Base-by-base conservation (phyloP, 306 rosid species). In the Lathyrus aphaca region DNA sequence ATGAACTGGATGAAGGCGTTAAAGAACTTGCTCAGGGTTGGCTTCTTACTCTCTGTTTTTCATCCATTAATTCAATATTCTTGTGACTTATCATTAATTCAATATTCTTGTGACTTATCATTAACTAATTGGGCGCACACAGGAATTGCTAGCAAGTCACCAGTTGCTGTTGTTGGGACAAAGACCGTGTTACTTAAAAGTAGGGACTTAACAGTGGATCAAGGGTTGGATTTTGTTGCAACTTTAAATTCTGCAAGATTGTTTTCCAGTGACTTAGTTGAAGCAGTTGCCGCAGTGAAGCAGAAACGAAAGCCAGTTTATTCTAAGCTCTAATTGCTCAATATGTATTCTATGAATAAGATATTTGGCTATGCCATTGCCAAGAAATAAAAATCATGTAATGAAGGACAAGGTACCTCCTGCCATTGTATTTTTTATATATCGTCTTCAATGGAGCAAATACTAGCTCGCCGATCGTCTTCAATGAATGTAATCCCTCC, bases 191-290 rank as follows among this genome's bases (percentile, higher is more conserved):
- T 93, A 61, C 85, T 88, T 12, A 82, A 68, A 79, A 88, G 91
- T 23, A 86, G 94, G 77, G 97, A 93, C 70, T 58, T 93, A 67
- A 85, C 59, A 12, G 53, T 86, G 64, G 98, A 85, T 15, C 96
- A 88, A 65, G 97, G 96, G 1, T 75, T 93, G 86, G 97, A 93
- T 61, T 90, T 85, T 66, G 96, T 87, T 19, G 97, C 97, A 5
- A 88, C 96, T 19, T 72, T 91, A 87, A 93, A 93, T 78, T 80
- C 98, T 3, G 86, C 86, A 0, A 84, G 85, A 74, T 72, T 93
- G 68, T 21, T 84, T 3, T 93, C 98, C 1, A 29, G 35, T 55
- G 96, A 93, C 73, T 76, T 93, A 49, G 39, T 60, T 6, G 94
- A 93, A 79, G 94, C 97, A 1, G 57, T 90, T 8, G 39, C 51